Conservation (phyloP, 768 basidiomycete species). For the Lactarius evosmus region DNA sequence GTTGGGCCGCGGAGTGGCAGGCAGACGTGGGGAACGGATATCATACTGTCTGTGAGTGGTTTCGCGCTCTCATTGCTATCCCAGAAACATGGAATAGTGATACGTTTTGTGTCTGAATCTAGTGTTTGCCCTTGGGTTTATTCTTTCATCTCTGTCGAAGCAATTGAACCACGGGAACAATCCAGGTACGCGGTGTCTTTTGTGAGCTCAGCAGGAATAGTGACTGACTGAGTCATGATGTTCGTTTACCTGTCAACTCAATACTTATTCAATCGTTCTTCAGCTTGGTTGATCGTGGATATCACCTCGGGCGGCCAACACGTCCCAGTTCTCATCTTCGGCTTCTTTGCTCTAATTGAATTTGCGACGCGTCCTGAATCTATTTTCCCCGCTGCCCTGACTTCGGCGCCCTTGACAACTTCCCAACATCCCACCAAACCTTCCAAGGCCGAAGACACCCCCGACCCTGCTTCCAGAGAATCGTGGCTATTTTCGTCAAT, state of each 20-base stretch:
- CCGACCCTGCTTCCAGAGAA: slow-evolving; percentile 1
- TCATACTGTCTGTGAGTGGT: slow-evolving; percentile 21
- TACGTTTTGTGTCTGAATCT: neutral
- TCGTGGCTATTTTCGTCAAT: slow-evolving; percentile 45
- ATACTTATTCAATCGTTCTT: neutral
- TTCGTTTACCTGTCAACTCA: neutral
- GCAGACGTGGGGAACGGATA: slow-evolving; percentile 18
- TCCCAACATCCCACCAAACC: neutral
- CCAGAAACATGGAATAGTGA: neutral
- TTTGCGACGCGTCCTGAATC: slow-evolving; percentile 43
- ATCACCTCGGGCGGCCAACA: slow-evolving; percentile 67
- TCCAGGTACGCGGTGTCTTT: slow-evolving; percentile 47
- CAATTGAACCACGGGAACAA: slow-evolving; percentile 79
- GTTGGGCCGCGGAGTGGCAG: slow-evolving; percentile 26
- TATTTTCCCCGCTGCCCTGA: slow-evolving; percentile 22
- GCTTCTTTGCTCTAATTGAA: slow-evolving; percentile 56
- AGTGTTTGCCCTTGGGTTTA: slow-evolving; percentile 67
- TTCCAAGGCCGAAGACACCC: slow-evolving; percentile 4
- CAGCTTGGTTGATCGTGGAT: slow-evolving; percentile 80
- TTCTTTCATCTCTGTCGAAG: slow-evolving; percentile 67
- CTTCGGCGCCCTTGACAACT: slow-evolving; percentile 1
- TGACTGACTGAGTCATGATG: neutral
- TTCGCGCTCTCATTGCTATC: neutral
- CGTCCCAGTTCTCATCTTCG: slow-evolving; percentile 57
- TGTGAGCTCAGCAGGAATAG: neutral